phyloP scores from a whole-genome alignment of 306 rosid genomes.

The Morella rubra region DNA sequence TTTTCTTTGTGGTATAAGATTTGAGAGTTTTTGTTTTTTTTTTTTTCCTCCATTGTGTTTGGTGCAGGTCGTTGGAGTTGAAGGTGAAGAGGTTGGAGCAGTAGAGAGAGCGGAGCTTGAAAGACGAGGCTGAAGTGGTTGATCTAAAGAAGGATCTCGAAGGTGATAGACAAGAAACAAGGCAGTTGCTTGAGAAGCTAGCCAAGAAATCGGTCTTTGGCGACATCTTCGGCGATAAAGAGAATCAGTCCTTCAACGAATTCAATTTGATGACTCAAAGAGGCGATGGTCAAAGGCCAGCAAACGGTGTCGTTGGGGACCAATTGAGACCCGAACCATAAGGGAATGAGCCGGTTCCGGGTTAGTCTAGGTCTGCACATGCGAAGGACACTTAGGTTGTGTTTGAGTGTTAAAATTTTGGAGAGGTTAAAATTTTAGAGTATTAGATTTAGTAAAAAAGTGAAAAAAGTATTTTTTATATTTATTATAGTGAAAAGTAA shows the following conservation, averaged over 20 bases:
- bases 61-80: conserved; percentile 57
- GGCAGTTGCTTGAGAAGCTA: conserved; percentile 15
- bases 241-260: conserved; percentile 51
- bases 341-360: conserved; percentile 25
- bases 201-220: conserved; percentile 25
- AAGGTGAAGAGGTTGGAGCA: conserved; percentile 54
- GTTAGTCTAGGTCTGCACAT: conserved; percentile 15
- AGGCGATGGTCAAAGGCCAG: conserved; percentile 23
- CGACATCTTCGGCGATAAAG: conserved; percentile 33
- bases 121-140: conserved; percentile 18
- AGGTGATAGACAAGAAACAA: background rate
- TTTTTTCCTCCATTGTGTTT: background rate
- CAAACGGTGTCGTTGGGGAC: conserved; percentile 21
- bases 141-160: conserved; percentile 18
- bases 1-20: conserved; percentile 19
- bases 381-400: conserved; percentile 15
- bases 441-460: no score
- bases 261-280: conserved; percentile 51
- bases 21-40: conserved; percentile 31
- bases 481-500: no score
- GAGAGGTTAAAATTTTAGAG: no score
- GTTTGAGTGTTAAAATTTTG: no score
- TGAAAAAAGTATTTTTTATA: no score
- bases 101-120: conserved; percentile 37
- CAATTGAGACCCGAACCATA: conserved; percentile 25